Conservation (phyloP, 1,139 yeast genomes). For the Kodamaea sp. region DNA sequence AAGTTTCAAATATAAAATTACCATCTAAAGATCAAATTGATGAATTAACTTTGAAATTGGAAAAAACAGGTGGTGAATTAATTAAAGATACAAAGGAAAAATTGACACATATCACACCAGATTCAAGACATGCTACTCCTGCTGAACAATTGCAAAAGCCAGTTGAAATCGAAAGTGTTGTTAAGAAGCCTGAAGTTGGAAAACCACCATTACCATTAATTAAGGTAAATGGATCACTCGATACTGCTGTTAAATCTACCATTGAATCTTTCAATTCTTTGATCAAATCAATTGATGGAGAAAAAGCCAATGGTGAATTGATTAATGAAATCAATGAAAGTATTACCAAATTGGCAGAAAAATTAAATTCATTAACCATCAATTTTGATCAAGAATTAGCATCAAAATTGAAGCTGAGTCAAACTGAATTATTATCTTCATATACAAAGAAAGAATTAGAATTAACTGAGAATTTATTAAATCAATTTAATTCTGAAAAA, state of each 20-base stretch:
- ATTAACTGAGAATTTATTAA: conserved; percentile 46
- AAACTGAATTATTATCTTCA: conserved; percentile 51
- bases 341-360: conserved; percentile 30
- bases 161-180: conserved; percentile 37
- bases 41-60: conserved; percentile 33
- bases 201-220: conserved; percentile 33
- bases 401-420: conserved; percentile 34
- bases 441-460: conserved; percentile 56
- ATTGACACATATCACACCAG: conserved; percentile 28
- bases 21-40: conserved; percentile 34
- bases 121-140: conserved; percentile 30
- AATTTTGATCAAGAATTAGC: conserved; percentile 43
- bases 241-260: conserved; percentile 46
- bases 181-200: conserved; percentile 21
- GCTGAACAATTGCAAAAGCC: conserved; percentile 47
- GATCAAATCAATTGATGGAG: conserved; percentile 46
- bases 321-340: conserved; percentile 31
- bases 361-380: conserved; percentile 34
- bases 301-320: conserved; percentile 28
- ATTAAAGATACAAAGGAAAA: conserved; percentile 37
- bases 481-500: conserved; percentile 53
- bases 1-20: conserved; percentile 22
- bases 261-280: conserved; percentile 51
- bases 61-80: conserved; percentile 34
- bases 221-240: conserved; percentile 24